phyloP scores from a whole-genome alignment of 2,329 filamentous ascomycete species.

The Aspergillus pseudonomiae region DNA sequence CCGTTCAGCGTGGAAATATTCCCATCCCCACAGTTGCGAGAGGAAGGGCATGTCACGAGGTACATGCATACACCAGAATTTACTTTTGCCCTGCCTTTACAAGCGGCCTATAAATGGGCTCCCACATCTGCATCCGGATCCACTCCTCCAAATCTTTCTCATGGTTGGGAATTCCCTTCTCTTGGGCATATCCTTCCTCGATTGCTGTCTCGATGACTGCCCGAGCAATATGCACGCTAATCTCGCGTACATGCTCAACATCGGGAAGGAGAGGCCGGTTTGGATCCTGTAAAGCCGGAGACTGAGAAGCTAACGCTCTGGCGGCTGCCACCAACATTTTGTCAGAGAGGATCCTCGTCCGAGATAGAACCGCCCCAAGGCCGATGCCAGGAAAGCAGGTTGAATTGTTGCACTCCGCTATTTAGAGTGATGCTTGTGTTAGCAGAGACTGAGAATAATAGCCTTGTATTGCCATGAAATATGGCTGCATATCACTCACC shows the following conservation, averaged over 20 bases:
- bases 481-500: slow-evolving; percentile 39
- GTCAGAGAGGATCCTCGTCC: slow-evolving; percentile 69
- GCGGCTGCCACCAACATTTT: slow-evolving; percentile 82
- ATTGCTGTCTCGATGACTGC: slow-evolving; percentile 74
- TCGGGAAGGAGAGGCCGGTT: slow-evolving; percentile 73
- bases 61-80: not conserved
- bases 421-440: slow-evolving; percentile 37
- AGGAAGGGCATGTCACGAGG: too few species aligned
- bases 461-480: not conserved
- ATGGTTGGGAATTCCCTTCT: slow-evolving; percentile 63
- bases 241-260: slow-evolving; percentile 71
- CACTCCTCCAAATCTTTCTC: slow-evolving; percentile 41
- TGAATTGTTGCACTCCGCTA: slow-evolving; percentile 86
- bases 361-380: slow-evolving; percentile 73
- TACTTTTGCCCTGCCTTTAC: slow-evolving; percentile 5
- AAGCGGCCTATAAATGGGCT: slow-evolving; percentile 39
- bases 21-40: too few species aligned
- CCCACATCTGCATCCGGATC: slow-evolving; percentile 49
- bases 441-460: not conserved
- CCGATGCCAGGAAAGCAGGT: slow-evolving; percentile 86
- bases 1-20: not conserved
- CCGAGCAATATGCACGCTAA: slow-evolving; percentile 76
- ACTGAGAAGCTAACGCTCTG: slow-evolving; percentile 69
- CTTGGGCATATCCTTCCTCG: slow-evolving; percentile 68
- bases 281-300: slow-evolving; percentile 69